A percentile compares a stretch with the other conserved stretches of the same genome.
phyloP scores from a whole-genome alignment of 768 basidiomycete genomes.

The Neoboletus magnificus region DNA sequence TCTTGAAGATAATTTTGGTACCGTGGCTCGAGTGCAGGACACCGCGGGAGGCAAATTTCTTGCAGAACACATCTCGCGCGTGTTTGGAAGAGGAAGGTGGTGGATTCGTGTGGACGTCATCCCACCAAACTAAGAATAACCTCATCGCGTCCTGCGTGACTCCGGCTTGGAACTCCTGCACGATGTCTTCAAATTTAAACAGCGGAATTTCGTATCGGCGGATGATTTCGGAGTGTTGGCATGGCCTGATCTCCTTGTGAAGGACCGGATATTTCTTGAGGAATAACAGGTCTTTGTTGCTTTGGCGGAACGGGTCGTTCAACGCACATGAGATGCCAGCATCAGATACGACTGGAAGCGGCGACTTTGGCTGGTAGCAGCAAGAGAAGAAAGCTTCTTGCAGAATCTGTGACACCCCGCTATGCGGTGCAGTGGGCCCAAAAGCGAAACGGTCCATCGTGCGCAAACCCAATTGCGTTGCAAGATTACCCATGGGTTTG shows the following conservation, averaged over 20 bases:
- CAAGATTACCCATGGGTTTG: background rate
- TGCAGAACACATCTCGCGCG: constrained; percentile 5
- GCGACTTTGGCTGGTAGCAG: background rate
- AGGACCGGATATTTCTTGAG: constrained; percentile 4
- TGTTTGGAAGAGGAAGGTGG: background rate
- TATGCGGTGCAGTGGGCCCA: constrained; percentile 27
- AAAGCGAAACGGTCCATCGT: constrained; percentile 84
- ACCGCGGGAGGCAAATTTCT: constrained; percentile 47
- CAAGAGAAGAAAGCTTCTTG: constrained; percentile 17
- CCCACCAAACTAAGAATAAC: constrained; percentile 15
- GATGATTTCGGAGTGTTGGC: constrained; percentile 7
- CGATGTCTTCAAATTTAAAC: constrained; percentile 6
- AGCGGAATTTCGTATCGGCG: constrained; percentile 5
- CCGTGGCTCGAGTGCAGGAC: constrained; percentile 1
- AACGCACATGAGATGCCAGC: background rate
- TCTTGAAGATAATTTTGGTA: constrained; percentile 42
- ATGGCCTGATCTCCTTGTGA: background rate
- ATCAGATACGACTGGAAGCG: constrained; percentile 15
- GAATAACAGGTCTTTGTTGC: constrained; percentile 1
- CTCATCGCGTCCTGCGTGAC: constrained; percentile 6
- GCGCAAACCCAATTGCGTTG: constrained; percentile 47
- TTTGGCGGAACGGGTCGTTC: constrained; percentile 3
- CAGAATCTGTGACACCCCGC: constrained; percentile 10
- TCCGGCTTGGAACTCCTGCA: constrained; percentile 11
- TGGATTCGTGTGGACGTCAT: background rate